These are phyloP conservation scores for Ogataea dorogensis DNA, from an alignment of 805 yeast genomes.

Conservation along the genomic window DNA sequence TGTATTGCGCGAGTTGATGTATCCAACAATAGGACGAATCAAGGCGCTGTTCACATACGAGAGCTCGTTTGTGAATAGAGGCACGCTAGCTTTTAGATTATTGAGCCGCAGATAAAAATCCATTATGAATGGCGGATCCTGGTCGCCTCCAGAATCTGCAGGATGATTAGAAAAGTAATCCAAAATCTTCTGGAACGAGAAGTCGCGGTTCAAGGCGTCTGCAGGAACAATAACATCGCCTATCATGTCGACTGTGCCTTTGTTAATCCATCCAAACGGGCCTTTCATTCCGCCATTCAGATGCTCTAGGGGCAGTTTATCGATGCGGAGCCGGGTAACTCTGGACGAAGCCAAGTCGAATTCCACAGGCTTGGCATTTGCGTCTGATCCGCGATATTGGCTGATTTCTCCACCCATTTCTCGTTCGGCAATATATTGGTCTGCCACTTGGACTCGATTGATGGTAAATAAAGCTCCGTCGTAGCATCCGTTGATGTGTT, in stretches of 20 bases:
- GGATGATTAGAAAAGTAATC: slow-evolving; percentile 22
- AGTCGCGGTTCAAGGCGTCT: slow-evolving; percentile 41
- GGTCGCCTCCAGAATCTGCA: neutral
- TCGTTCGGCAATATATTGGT: slow-evolving; percentile 41
- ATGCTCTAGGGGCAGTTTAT: slow-evolving; percentile 83
- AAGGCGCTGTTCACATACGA: slow-evolving; percentile 91
- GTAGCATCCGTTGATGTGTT: slow-evolving; percentile 82
- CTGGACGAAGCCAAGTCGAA: slow-evolving; percentile 33
- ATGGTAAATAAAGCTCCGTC: slow-evolving; percentile 92
- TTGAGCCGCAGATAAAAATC: slow-evolving; percentile 78
- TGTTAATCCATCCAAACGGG: slow-evolving; percentile 95
- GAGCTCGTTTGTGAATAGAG: slow-evolving; percentile 80
- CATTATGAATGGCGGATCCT: slow-evolving; percentile 51
- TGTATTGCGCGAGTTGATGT: slow-evolving; percentile 86
- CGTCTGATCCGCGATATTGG: slow-evolving; percentile 8
- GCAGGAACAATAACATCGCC: slow-evolving; percentile 84
- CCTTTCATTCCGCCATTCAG: slow-evolving; percentile 88
- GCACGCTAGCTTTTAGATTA: slow-evolving; percentile 86
- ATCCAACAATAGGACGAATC: slow-evolving; percentile 92
- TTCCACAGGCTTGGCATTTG: neutral
- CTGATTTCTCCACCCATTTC: slow-evolving; percentile 28
- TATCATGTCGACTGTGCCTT: slow-evolving; percentile 88
- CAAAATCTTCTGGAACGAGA: slow-evolving; percentile 46
- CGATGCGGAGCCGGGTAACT: slow-evolving; percentile 78
- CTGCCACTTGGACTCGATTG: slow-evolving; percentile 67